Evolutionary conservation across 345 rosid species (phyloP).

Genomic region (Moricandia arvensis): DNA sequence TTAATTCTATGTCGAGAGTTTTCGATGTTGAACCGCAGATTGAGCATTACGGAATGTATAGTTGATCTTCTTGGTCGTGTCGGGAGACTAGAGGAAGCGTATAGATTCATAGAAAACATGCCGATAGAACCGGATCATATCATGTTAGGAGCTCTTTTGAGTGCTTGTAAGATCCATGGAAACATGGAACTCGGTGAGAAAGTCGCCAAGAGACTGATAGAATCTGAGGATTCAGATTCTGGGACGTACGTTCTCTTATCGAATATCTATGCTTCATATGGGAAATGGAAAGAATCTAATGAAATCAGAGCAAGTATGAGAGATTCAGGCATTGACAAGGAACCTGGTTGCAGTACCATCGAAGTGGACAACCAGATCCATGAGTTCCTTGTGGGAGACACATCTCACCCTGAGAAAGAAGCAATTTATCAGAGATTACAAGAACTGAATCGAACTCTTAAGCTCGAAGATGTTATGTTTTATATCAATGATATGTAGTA

Average conservation of each 20-base stretch:
- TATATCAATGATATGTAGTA: conserved; percentile 43
- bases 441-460: conserved; percentile 45
- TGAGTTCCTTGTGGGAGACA: conserved; percentile 57
- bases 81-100: conserved; percentile 53
- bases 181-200: conserved; percentile 49
- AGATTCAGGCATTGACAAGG: conserved; percentile 53
- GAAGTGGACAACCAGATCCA: conserved; percentile 57
- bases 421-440: conserved; percentile 53
- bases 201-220: conserved; percentile 44
- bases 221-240: conserved; percentile 48
- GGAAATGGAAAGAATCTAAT: conserved; percentile 61
- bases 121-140: conserved; percentile 53
- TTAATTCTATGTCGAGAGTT: conserved; percentile 51
- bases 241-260: conserved; percentile 54
- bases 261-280: conserved; percentile 51
- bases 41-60: conserved; percentile 64
- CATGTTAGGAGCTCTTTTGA: conserved; percentile 58
- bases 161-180: conserved; percentile 65
- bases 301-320: conserved; percentile 54
- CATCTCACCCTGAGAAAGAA: conserved; percentile 48
- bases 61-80: conserved; percentile 65
- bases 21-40: conserved; percentile 49
- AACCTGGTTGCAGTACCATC: conserved; percentile 68
- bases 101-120: conserved; percentile 42
- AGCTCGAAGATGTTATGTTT: conserved; percentile 38